Evolutionary conservation across 805 yeast genomes (phyloP).

Genomic region (Wickerhamiella azyma): DNA sequence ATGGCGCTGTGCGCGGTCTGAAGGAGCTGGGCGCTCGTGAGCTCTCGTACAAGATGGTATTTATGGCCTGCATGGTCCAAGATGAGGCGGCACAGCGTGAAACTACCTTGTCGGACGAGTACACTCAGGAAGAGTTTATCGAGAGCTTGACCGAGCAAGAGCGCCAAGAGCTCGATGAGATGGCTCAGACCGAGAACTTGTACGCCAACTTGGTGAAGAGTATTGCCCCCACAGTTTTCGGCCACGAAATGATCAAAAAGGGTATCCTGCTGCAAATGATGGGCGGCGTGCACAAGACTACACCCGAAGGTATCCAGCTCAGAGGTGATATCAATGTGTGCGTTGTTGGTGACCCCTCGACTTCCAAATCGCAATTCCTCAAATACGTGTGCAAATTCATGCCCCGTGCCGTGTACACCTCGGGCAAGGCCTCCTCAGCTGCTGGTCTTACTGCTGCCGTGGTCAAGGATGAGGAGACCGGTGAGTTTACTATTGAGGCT

Average conservation of each 20-base stretch:
- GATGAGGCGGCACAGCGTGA: slow-evolving; percentile 29
- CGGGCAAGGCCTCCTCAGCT: slow-evolving; percentile 97
- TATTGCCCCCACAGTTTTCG: slow-evolving; percentile 91
- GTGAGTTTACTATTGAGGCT: slow-evolving; percentile 94
- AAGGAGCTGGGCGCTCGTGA: slow-evolving; percentile 89
- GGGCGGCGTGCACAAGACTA: slow-evolving; percentile 90
- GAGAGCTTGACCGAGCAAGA: slow-evolving; percentile 70
- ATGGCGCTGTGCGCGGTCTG: slow-evolving; percentile 80
- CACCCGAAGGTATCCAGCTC: slow-evolving; percentile 84
- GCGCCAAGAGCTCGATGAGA: slow-evolving; percentile 67
- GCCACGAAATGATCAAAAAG: slow-evolving; percentile 87
- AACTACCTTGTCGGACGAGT: slow-evolving; percentile 32
- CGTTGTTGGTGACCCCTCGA: slow-evolving; percentile 95
- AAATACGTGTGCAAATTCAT: slow-evolving; percentile 85
- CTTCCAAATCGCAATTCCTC: slow-evolving; percentile 89
- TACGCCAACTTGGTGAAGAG: slow-evolving; percentile 76
- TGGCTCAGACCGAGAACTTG: slow-evolving; percentile 81
- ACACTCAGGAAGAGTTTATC: slow-evolving; percentile 70
- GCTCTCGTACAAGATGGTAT: slow-evolving; percentile 80
- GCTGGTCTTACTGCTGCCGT: slow-evolving; percentile 99
- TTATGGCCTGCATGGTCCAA: slow-evolving; percentile 79
- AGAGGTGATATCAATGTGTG: slow-evolving; percentile 96
- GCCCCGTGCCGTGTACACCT: slow-evolving; percentile 90
- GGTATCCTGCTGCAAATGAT: slow-evolving; percentile 78
- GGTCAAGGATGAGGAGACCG: slow-evolving; percentile 91